A percentile compares a stretch with the other conserved stretches of the same genome.
Conservation (phyloP, 129 eudicot species). For the Arctium minus region DNA sequence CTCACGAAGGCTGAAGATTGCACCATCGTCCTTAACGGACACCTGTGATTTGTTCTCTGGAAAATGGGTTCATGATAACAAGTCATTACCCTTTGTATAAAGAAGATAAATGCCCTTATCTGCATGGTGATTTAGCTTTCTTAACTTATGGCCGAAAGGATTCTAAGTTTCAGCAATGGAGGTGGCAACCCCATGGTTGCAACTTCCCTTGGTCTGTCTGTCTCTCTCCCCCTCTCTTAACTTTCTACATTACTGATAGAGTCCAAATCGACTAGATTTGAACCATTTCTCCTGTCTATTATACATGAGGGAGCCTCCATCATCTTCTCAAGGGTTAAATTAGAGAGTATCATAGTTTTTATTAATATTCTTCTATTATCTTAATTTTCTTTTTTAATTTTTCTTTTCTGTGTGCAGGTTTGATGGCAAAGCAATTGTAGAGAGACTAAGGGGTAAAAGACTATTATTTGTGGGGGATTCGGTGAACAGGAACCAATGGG, state of each 20-base stretch:
- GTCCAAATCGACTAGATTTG: too few species aligned
- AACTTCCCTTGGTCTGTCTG: slow-evolving; percentile 48
- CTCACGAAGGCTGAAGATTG: not conserved
- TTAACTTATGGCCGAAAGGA: slow-evolving; percentile 51
- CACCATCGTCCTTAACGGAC: slow-evolving; percentile 4
- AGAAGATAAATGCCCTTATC: slow-evolving; percentile 37
- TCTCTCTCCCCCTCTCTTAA: not conserved
- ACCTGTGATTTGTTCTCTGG: slow-evolving; percentile 58
- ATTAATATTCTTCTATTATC: too few species aligned
- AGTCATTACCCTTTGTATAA: slow-evolving; percentile 22
- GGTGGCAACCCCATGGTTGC: slow-evolving; percentile 65
- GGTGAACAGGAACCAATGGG: not conserved
- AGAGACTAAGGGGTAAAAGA: slow-evolving; percentile 61
- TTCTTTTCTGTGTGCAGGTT: slow-evolving; percentile 46
- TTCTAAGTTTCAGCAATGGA: slow-evolving; percentile 48
- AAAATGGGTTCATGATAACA: slow-evolving; percentile 56
- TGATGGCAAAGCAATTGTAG: slow-evolving; percentile 43
- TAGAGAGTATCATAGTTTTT: not conserved
- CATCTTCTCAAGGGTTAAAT: too few species aligned
- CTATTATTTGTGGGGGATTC: slow-evolving; percentile 76
- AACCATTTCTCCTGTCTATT: too few species aligned
- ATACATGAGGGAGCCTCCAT: too few species aligned
- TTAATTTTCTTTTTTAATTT: not conserved
- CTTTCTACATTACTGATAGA: not conserved
- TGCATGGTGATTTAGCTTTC: slow-evolving; percentile 50